Percentiles rank a stretch among this genome's conserved stretches.
Conservation (phyloP, 805 yeast genomes). For the Phaffomyces opuntiae region DNA sequence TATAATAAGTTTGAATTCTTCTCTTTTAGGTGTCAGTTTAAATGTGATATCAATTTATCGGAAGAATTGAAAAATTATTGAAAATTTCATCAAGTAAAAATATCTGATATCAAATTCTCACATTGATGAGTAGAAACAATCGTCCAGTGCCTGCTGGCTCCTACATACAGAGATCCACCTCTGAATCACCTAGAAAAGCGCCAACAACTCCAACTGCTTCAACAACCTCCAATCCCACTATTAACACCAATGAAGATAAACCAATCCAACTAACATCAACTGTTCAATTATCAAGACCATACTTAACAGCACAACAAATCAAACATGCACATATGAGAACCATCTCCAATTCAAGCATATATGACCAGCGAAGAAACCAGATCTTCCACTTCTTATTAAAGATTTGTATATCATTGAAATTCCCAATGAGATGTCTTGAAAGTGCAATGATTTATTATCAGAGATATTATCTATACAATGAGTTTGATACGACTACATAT, state of each 20-base stretch:
- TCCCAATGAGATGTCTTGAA: conserved; percentile 65
- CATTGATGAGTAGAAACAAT: neutral
- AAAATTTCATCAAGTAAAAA: no score
- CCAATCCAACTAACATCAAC: conserved; percentile 16
- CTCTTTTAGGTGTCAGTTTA: no score
- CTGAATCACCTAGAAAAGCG: no score
- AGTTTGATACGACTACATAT: conserved; percentile 46
- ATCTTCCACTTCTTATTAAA: conserved; percentile 49
- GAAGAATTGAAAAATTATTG: no score
- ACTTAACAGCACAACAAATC: conserved; percentile 47
- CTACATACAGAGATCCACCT: neutral
- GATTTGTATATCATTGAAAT: conserved; percentile 45
- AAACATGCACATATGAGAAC: conserved; percentile 43
- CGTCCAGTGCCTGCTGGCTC: conserved; percentile 1
- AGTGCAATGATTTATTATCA: conserved; percentile 71
- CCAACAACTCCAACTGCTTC: neutral
- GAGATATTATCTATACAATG: conserved; percentile 58
- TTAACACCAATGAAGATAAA: neutral
- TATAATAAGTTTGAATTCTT: no score
- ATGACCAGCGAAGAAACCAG: conserved; percentile 45
- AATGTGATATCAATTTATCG: no score
- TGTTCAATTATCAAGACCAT: conserved; percentile 52
- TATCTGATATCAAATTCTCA: no score
- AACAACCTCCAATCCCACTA: neutral
- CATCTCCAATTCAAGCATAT: conserved; percentile 43